Evolutionary conservation across 768 basidiomycete species (phyloP).

Genomic region (Panellus pusillus): DNA sequence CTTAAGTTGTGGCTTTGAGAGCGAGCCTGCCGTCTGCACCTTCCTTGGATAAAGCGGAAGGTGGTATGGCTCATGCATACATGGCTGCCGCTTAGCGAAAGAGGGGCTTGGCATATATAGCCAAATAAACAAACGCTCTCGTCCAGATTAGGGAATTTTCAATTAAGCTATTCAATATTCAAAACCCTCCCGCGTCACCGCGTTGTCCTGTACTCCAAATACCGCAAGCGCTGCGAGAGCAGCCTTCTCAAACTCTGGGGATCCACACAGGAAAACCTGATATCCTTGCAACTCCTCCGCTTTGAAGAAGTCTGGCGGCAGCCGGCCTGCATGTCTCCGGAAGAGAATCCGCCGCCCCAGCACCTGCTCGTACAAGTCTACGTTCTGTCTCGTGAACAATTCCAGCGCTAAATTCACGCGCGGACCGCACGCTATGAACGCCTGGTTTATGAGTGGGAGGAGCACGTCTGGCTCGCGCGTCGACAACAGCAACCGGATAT

Average conservation of each 20-base stretch:
- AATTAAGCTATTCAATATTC: conserved; percentile 32
- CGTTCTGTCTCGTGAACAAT: conserved; percentile 34
- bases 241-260: conserved; percentile 43
- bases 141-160: conserved; percentile 8
- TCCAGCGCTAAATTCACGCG: conserved; percentile 35
- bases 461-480: conserved; percentile 56
- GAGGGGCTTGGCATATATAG: background rate
- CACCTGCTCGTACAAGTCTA: background rate
- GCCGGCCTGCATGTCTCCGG: conserved; percentile 23
- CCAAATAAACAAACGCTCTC: conserved; percentile 2
- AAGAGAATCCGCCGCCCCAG: conserved; percentile 16
- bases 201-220: conserved; percentile 33
- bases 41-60: no score
- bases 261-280: conserved; percentile 52
- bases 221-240: conserved; percentile 34
- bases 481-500: conserved; percentile 50
- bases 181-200: conserved; percentile 43
- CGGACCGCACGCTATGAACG: conserved; percentile 20
- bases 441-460: conserved; percentile 40
- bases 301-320: conserved; percentile 23
- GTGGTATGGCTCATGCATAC: no score
- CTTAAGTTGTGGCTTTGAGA: no score
- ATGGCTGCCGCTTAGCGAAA: no score
- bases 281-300: conserved; percentile 22
- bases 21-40: no score